Percentiles rank a stretch among this genome's conserved stretches.
Evolutionary conservation across 2,329 filamentous ascomycete genomes (phyloP).

Genomic region (Xylariaceae sp.): DNA sequence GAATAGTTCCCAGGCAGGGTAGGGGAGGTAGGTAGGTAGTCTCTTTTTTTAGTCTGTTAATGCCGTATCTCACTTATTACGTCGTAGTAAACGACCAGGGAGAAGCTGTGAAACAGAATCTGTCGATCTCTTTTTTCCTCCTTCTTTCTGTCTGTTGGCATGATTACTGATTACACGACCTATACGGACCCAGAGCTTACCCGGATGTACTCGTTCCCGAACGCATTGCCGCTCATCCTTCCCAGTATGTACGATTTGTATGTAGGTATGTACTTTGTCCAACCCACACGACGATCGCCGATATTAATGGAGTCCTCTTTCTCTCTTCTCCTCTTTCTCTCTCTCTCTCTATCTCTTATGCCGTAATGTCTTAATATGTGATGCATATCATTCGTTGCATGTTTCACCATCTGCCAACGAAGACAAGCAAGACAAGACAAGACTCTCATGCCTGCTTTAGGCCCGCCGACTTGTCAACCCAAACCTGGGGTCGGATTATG

Average conservation of each 20-base stretch:
- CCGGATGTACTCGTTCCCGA: conserved; percentile 1
- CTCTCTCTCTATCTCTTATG: background rate
- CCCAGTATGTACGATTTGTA: too few species aligned
- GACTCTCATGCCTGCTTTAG: conserved; percentile 7
- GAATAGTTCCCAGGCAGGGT: too few species aligned
- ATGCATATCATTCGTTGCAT: background rate
- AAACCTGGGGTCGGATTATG: conserved; percentile 17
- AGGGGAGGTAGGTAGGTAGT: too few species aligned
- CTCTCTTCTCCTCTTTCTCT: too few species aligned
- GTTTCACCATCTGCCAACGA: background rate
- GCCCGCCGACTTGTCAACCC: background rate
- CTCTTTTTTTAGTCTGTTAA: too few species aligned
- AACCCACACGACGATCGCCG: background rate
- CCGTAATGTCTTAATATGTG: background rate
- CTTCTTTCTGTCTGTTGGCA: too few species aligned
- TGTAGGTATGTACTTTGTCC: background rate
- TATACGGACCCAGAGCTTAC: background rate
- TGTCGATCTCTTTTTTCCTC: too few species aligned
- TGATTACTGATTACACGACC: too few species aligned
- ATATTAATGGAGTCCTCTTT: background rate
- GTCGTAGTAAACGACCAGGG: too few species aligned
- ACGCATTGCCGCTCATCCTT: conserved; percentile 2
- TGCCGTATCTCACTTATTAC: too few species aligned
- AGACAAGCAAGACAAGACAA: conserved; percentile 6
- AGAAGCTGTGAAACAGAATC: too few species aligned